Evolutionary conservation across 768 basidiomycete species (phyloP).

Genomic region (Artomyces pyxidatus): DNA sequence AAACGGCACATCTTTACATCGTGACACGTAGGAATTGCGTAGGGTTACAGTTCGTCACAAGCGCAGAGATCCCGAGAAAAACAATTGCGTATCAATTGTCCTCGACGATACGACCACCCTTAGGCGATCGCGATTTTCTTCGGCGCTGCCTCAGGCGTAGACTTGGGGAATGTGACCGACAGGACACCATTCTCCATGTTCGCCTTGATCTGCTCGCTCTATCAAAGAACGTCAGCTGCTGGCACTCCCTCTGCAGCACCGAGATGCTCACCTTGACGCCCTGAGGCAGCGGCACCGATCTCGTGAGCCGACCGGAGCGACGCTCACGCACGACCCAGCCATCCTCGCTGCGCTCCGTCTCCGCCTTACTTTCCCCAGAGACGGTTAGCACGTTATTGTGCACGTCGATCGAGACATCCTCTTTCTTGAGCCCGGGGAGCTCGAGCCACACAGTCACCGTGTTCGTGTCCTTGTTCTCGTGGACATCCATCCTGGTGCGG

Average conservation of each 20-base stretch:
- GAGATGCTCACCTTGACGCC: conserved; percentile 18
- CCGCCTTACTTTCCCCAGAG: conserved; percentile 36
- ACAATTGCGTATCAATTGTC: too few species aligned
- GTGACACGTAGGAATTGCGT: too few species aligned
- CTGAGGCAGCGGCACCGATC: conserved; percentile 19
- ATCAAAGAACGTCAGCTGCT: not conserved
- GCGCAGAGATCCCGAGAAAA: too few species aligned
- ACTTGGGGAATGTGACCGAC: conserved; percentile 40
- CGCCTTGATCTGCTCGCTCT: conserved; percentile 30
- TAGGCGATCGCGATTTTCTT: conserved; percentile 36
- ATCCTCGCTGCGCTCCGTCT: conserved; percentile 27
- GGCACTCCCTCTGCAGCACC: not conserved
- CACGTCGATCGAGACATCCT: conserved; percentile 43
- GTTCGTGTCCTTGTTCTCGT: conserved; percentile 38
- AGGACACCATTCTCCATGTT: conserved; percentile 40
- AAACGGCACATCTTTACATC: too few species aligned
- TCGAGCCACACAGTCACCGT: conserved; percentile 47
- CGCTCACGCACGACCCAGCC: conserved; percentile 27
- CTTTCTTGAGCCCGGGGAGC: conserved; percentile 43
- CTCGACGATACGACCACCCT: too few species aligned
- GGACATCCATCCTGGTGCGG: conserved; percentile 42
- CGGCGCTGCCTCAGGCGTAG: conserved; percentile 32
- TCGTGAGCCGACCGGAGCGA: conserved; percentile 20
- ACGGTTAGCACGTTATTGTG: conserved; percentile 40
- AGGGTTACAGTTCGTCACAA: too few species aligned